Percentiles rank a stretch among this genome's conserved stretches.
Conservation (phyloP, 2,329 filamentous ascomycete species). For the Dactylellina drechsleri region DNA sequence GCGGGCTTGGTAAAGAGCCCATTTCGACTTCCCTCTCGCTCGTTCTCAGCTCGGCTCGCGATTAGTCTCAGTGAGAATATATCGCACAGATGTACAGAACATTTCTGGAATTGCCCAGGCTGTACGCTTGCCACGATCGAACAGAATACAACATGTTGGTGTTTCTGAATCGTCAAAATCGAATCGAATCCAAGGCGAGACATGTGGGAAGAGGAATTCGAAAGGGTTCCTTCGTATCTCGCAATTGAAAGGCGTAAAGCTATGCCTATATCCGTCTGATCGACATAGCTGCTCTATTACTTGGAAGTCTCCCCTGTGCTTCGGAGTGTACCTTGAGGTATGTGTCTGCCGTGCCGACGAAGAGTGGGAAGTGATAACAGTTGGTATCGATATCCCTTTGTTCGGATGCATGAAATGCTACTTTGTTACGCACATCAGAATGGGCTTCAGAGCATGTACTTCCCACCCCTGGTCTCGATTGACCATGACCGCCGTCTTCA, state of each 20-base stretch:
- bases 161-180: conserved; percentile 1
- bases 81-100: background rate
- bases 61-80: background rate
- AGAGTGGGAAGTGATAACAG: background rate
- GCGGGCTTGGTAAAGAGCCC: conserved; percentile 14
- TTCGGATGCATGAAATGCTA: conserved; percentile 39
- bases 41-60: conserved; percentile 30
- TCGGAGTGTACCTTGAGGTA: conserved; percentile 36
- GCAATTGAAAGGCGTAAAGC: background rate
- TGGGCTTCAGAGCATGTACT: conserved; percentile 13
- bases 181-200: background rate
- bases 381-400: conserved; percentile 29
- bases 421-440: conserved; percentile 17
- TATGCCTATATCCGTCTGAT: conserved; percentile 43
- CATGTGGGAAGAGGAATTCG: background rate
- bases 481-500: conserved; percentile 35
- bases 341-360: conserved; percentile 24
- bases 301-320: conserved; percentile 44
- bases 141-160: background rate
- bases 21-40: conserved; percentile 22
- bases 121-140: background rate
- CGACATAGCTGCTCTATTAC: conserved; percentile 22
- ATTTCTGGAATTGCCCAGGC: background rate
- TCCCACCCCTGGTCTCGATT: conserved; percentile 41
- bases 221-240: background rate